A percentile compares a stretch with the other conserved stretches of the same genome.
Conservation (phyloP, 805 yeast genomes). For the Yarrowia bubula region DNA sequence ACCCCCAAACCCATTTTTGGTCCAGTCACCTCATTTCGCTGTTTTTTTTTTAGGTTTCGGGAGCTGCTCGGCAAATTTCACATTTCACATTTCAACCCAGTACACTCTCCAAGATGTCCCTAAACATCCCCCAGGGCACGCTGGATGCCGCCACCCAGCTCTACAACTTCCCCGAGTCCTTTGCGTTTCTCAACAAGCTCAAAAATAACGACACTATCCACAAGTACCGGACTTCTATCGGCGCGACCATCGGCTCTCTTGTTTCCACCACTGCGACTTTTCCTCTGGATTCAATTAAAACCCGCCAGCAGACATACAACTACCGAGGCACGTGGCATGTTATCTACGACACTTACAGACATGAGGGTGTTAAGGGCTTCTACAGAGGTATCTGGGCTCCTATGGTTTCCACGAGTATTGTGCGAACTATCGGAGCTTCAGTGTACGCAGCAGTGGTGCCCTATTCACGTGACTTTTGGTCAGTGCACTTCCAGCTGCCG, state of each 20-base stretch:
- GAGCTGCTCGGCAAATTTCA: slow-evolving; percentile 16
- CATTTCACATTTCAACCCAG: slow-evolving; percentile 7
- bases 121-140: slow-evolving; percentile 15
- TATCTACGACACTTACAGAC: slow-evolving; percentile 49
- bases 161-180: slow-evolving; percentile 7
- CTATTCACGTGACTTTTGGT: slow-evolving; percentile 30
- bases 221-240: slow-evolving; percentile 50
- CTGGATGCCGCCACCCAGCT: slow-evolving; percentile 1
- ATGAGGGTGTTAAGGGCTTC: slow-evolving; percentile 68
- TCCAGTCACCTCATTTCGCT: too few relatives aligned
- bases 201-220: slow-evolving; percentile 3
- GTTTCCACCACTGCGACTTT: slow-evolving; percentile 70
- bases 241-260: slow-evolving; percentile 65
- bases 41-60: background rate
- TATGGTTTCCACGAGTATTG: slow-evolving; percentile 56
- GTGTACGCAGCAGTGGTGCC: slow-evolving; percentile 58
- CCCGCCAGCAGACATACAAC: slow-evolving; percentile 77
- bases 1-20: background rate
- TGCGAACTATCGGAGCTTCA: slow-evolving; percentile 64
- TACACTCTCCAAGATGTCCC: slow-evolving; percentile 6
- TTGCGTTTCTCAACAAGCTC: slow-evolving; percentile 8
- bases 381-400: slow-evolving; percentile 80
- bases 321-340: slow-evolving; percentile 60
- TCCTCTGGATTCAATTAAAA: slow-evolving; percentile 83
- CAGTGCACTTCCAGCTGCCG: slow-evolving; percentile 29